Conservation (phyloP, 192 early-diverging fungal species). For the Gamsiella multidivaricata region DNA sequence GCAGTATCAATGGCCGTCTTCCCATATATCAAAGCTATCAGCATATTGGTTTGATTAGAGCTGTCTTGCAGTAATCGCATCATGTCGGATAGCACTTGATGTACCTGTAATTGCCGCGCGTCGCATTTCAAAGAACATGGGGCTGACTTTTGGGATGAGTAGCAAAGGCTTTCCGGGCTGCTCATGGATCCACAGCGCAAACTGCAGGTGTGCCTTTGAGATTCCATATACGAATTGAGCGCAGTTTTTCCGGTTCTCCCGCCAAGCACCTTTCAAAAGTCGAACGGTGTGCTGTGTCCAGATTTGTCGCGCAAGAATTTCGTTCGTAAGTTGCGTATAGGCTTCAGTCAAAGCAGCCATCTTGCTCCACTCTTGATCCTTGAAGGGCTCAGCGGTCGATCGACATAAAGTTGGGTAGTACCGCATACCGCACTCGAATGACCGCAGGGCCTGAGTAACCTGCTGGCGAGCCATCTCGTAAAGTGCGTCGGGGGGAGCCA, state of each 20-base stretch:
- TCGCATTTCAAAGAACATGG: conserved; percentile 27
- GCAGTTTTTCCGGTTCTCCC: background rate
- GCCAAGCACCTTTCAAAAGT: conserved; percentile 5
- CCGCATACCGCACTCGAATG: conserved; percentile 18
- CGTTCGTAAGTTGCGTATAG: background rate
- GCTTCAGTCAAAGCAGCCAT: conserved; percentile 14
- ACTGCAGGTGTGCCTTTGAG: conserved; percentile 1
- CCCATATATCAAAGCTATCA: conserved; percentile 9
- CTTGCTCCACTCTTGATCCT: conserved; percentile 14
- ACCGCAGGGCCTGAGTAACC: background rate
- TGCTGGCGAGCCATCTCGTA: background rate
- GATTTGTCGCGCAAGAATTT: conserved; percentile 6
- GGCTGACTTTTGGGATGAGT: conserved; percentile 5
- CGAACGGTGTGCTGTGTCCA: conserved; percentile 9
- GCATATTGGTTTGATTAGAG: too few relatives aligned
- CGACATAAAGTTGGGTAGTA: background rate
- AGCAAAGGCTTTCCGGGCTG: background rate
- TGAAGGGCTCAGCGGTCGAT: background rate
- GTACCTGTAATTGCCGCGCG: conserved; percentile 26
- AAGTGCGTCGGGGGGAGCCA: conserved; percentile 1
- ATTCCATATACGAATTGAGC: background rate
- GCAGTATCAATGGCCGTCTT: background rate
- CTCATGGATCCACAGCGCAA: conserved; percentile 29
- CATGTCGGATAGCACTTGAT: background rate
- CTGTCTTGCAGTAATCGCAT: too few relatives aligned